These are phyloP conservation scores for Penicillium lividum DNA, from an alignment of 495 filamentous ascomycete species.

Conservation along the genomic window DNA sequence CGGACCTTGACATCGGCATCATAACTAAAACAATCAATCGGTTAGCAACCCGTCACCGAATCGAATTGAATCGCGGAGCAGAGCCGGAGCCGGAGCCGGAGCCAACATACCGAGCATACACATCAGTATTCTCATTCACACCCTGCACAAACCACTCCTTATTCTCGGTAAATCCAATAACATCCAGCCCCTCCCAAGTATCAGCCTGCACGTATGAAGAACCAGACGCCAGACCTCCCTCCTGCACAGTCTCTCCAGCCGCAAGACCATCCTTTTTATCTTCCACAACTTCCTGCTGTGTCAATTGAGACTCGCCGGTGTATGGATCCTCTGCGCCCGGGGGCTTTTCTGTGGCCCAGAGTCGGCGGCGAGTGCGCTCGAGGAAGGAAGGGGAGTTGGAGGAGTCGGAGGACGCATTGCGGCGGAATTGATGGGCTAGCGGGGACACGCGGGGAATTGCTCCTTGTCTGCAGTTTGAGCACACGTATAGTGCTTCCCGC, in stretches of 20 bases:
- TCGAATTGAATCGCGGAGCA: not conserved
- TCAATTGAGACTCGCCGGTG: constrained; percentile 34
- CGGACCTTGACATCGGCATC: constrained; percentile 12
- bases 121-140: constrained; percentile 9
- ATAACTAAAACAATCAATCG: constrained; percentile 18
- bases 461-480: constrained; percentile 45
- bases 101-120: constrained; percentile 22
- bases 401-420: constrained; percentile 38
- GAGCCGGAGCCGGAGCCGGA: not conserved
- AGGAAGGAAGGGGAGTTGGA: constrained; percentile 38
- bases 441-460: constrained; percentile 40
- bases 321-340: constrained; percentile 58
- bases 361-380: constrained; percentile 51
- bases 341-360: constrained; percentile 59
- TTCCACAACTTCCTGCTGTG: not conserved
- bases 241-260: constrained; percentile 8
- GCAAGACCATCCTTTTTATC: not conserved
- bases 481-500: constrained; percentile 45
- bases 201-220: constrained; percentile 22
- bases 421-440: constrained; percentile 43
- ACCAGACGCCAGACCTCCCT: constrained; percentile 16
- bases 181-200: constrained; percentile 21
- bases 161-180: constrained; percentile 20
- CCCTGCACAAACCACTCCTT: constrained; percentile 17
- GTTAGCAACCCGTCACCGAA: constrained; percentile 9